Evolutionary conservation across 169 alveolate species (phyloP), one percentile per base, ranked within the genome.

Genomic region (Theileria equi): DNA sequence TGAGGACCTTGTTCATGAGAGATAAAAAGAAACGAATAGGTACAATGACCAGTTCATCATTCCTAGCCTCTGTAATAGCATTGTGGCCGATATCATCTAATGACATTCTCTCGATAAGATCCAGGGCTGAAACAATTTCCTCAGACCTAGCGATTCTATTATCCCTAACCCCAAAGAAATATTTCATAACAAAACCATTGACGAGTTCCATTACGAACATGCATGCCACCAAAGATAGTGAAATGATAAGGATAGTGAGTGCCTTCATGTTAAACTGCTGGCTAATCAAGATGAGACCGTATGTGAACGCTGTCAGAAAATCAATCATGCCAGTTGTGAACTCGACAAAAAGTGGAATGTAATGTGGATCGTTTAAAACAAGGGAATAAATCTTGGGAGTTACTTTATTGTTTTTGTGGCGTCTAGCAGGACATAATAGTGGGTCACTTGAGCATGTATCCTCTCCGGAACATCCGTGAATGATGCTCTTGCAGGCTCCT

Each of bases 11-110:
- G 49, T 62, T 74, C 21, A 74, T 36, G 23, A 68, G 41, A 10
- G 25, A 31, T 47, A 74, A 3, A 21, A 54, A 41, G 6, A 45
- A 26, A 11, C 79, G 62, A 3, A 29, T 62, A 3, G 53, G 26
- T 45, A 72, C 34, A 49, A 62, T 43, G 10, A 60, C 21, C 61
- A 65, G 78, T 32, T 65, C 78, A 29, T 65, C 65, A 19, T 65
- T 26, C 5, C 78, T 1, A 57, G 43, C 36, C 3, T 53, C 5
- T 25, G 48, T 41, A 11, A 65, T 29, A 11, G 58, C 28, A 0
- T 52, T 38, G 63, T 34, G 40, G 1, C 34, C 64, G 28, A 65
- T 52, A 29, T 65, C 78, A 32, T 65, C 78, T n/a, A 34, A 19
- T 8, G 58, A 59, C 65, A 49, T 65, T 2, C 48, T n/a, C 5